Conservation (phyloP, 331 rosid species). For the Pyracantha coccinea region DNA sequence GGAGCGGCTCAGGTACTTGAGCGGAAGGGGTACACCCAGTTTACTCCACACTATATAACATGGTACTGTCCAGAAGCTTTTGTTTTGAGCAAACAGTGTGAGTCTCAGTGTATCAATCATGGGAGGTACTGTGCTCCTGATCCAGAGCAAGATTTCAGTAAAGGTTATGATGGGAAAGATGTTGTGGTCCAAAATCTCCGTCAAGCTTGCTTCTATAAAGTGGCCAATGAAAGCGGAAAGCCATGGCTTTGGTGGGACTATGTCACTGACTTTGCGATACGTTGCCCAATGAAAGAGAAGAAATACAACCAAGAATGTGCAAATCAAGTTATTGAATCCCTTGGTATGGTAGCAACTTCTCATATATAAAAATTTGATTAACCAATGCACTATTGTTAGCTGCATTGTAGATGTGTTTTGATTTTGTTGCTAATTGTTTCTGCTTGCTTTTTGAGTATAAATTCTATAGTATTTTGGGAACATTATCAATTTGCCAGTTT, state of each 20-base stretch:
- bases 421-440: background rate
- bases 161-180: constrained; percentile 93
- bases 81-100: constrained; percentile 68
- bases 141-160: constrained; percentile 87
- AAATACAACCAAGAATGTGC: constrained; percentile 72
- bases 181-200: constrained; percentile 88
- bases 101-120: constrained; percentile 82
- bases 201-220: constrained; percentile 87
- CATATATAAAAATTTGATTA: constrained; percentile 1
- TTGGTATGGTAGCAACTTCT: constrained; percentile 53
- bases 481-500: background rate
- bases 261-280: constrained; percentile 84
- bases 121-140: constrained; percentile 98
- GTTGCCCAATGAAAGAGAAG: constrained; percentile 83
- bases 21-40: constrained; percentile 74
- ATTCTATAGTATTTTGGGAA: background rate
- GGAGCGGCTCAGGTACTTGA: constrained; percentile 92
- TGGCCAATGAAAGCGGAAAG: constrained; percentile 85
- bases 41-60: constrained; percentile 90
- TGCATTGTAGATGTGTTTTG: background rate
- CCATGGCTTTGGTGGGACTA: constrained; percentile 99
- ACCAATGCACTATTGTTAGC: background rate
- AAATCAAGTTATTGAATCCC: constrained; percentile 69
- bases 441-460: background rate
- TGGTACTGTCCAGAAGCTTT: constrained; percentile 94